Conservation (phyloP, 345 rosid genomes). For the Eucalyptus pauciflora region DNA sequence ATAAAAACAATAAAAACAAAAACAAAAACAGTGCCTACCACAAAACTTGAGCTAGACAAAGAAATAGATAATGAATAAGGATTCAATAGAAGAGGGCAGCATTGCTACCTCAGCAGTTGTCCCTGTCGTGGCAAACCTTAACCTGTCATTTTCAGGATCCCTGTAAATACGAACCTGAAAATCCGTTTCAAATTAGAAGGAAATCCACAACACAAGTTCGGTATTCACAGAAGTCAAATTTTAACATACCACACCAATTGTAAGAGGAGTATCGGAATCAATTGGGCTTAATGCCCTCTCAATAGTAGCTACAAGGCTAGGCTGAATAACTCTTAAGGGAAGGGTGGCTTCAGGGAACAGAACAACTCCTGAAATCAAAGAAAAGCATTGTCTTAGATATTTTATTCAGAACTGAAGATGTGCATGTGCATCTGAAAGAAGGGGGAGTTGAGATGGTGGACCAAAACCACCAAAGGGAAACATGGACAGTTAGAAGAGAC, state of each 20-base stretch:
- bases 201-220: neutral
- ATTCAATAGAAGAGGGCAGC: neutral
- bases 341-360: constrained; percentile 93
- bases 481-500: neutral
- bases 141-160: constrained; percentile 18
- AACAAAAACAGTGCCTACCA: neutral
- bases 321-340: constrained; percentile 76
- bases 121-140: constrained; percentile 55
- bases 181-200: neutral
- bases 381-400: neutral
- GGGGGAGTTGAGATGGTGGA: neutral
- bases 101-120: constrained; percentile 88
- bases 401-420: neutral
- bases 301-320: constrained; percentile 64
- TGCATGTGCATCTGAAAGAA: neutral
- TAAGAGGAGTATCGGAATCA: constrained; percentile 46
- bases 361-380: constrained; percentile 64
- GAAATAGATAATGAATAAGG: neutral
- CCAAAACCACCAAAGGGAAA: neutral
- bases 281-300: constrained; percentile 73
- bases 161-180: constrained; percentile 53
- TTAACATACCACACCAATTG: constrained; percentile 85
- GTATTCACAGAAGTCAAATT: neutral
- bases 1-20: no score
- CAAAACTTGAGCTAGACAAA: neutral